Base-by-base conservation (phyloP, 306 rosid species). In the Glycine soja region DNA sequence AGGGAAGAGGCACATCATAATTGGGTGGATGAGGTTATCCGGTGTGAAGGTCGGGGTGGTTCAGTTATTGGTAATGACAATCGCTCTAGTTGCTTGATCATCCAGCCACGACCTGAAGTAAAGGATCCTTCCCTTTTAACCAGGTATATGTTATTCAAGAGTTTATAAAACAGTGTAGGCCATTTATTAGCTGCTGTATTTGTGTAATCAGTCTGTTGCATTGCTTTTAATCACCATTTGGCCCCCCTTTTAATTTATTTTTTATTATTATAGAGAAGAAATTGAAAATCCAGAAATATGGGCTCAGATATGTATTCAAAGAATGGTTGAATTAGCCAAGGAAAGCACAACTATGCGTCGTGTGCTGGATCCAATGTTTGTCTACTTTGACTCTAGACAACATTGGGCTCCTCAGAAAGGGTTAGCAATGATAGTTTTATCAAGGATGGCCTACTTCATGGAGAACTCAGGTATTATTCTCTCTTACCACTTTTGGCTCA, bases 271-370 rank as follows among this genome's bases (percentile, higher is more conserved):
- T 53, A 96, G 99, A 71, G 98, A 96, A 86, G 98, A 96, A 86
- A 88, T 83, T 63, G 98, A 93, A 85, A 86, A 85, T 10, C 99
- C 99, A 57, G 92, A 85, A 66, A 87, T 88, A 65, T 96, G 98
- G 98, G 92, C 98, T 65, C 97, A 90, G 79, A 93, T 93, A 81
- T 93, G 98, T 67, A 76, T 96, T 77, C 98, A 96, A 75, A 90
- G 94, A 88, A 85, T 93, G 97, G 95, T 86, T 81, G 99, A 96
- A 48, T 86, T 92, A 80, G 92, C 93, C 15, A 90, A 92, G 90
- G 99, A 95, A 88, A 92, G 93, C 90, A 88, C 97, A 69, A 92
- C 99, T 71, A 89, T 93, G 93, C 98, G 97, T 30, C 88, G 89
- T 58, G 90, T 93, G 52, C 82, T 96, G 85, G 99, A 96, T 86